Percentiles rank a stretch among this genome's conserved stretches.
phyloP scores from a whole-genome alignment of 1,139 yeast genomes.

The Candida buenavistaensis region DNA sequence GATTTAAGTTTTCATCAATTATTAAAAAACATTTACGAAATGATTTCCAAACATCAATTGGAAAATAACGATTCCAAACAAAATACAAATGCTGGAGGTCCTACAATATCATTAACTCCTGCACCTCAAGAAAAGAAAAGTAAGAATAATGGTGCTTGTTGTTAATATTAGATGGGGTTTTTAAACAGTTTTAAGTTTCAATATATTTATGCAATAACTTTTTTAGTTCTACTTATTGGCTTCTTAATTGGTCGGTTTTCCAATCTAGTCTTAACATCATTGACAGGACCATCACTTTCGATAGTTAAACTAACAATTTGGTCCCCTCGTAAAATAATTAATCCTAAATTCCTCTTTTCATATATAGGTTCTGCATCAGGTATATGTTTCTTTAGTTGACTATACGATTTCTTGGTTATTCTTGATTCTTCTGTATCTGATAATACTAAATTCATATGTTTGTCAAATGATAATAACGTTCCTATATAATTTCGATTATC shows the following conservation, averaged over 20 bases:
- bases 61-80: conserved; percentile 52
- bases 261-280: conserved; percentile 42
- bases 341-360: conserved; percentile 74
- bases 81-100: conserved; percentile 56
- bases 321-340: conserved; percentile 85
- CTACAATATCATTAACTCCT: conserved; percentile 90
- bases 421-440: conserved; percentile 86
- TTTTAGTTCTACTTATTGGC: conserved; percentile 22
- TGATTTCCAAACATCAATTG: conserved; percentile 83
- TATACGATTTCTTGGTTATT: conserved; percentile 58
- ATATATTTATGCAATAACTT: conserved; percentile 10
- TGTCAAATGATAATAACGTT: conserved; percentile 82
- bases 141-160: conserved; percentile 67
- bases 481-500: conserved; percentile 82
- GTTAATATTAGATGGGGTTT: conserved; percentile 34
- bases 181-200: conserved; percentile 1
- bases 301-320: conserved; percentile 81
- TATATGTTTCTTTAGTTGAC: conserved; percentile 32
- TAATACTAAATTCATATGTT: conserved; percentile 82
- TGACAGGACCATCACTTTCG: conserved; percentile 70
- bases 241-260: conserved; percentile 42
- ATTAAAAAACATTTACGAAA: conserved; percentile 87
- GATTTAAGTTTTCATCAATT: conserved; percentile 93
- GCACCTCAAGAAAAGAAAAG: conserved; percentile 81
- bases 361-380: conserved; percentile 29